These are phyloP conservation scores for Xylaria curta DNA, from an alignment of 495 filamentous ascomycete species.

Conservation along the genomic window DNA sequence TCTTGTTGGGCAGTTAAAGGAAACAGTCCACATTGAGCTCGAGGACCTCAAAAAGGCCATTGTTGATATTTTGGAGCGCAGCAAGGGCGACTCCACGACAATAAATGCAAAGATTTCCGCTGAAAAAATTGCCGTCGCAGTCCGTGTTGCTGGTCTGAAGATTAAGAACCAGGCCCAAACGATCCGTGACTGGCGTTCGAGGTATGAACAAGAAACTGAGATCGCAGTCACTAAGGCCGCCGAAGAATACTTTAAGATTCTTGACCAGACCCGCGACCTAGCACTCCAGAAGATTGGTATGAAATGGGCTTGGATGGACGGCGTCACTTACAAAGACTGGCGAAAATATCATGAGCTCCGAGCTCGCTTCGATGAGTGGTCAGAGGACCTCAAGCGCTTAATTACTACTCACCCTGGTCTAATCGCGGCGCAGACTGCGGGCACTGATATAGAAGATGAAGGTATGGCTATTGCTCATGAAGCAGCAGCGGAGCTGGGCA, in stretches of 20 bases:
- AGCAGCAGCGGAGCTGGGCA: slow-evolving; percentile 79
- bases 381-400: slow-evolving; percentile 73
- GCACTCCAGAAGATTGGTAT: slow-evolving; percentile 95
- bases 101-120: slow-evolving; percentile 44
- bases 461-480: slow-evolving; percentile 82
- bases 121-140: slow-evolving; percentile 66
- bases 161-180: slow-evolving; percentile 84
- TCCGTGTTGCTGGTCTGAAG: slow-evolving; percentile 73
- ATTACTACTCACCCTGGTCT: slow-evolving; percentile 76
- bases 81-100: slow-evolving; percentile 52
- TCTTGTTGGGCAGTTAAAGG: slow-evolving; percentile 71
- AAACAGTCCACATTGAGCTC: slow-evolving; percentile 66
- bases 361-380: slow-evolving; percentile 83
- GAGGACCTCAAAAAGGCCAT: slow-evolving; percentile 72
- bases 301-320: slow-evolving; percentile 97
- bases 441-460: slow-evolving; percentile 70
- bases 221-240: slow-evolving; percentile 74
- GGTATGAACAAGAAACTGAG: slow-evolving; percentile 73
- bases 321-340: slow-evolving; percentile 96
- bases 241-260: slow-evolving; percentile 79
- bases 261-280: slow-evolving; percentile 84
- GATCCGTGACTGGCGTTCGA: slow-evolving; percentile 77
- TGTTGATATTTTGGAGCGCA: slow-evolving; percentile 62
- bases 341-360: slow-evolving; percentile 86
- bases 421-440: slow-evolving; percentile 69